These are phyloP conservation scores for Globisporangium lucens DNA, from an alignment of 352 stramenopile genomes.

Conservation along the genomic window DNA sequence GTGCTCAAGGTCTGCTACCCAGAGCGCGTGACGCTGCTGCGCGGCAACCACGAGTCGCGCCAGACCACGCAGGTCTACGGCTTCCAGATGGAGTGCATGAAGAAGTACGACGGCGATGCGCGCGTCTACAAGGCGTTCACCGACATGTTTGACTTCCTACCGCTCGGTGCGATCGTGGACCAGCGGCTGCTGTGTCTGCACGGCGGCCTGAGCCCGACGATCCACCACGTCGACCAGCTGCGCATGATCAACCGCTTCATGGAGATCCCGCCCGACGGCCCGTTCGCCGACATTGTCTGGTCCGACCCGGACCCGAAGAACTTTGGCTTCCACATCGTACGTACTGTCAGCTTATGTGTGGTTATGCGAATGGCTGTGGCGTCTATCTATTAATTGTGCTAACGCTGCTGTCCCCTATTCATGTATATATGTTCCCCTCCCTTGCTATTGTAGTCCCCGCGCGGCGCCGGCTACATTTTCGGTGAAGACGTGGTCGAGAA, in stretches of 20 bases:
- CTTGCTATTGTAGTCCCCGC: conserved; percentile 38
- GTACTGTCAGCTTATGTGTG: background rate
- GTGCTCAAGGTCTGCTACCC: conserved; percentile 89
- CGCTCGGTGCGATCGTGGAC: conserved; percentile 79
- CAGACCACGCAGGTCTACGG: conserved; percentile 80
- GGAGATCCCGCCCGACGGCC: conserved; percentile 74
- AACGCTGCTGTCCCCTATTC: background rate
- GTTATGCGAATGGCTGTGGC: background rate
- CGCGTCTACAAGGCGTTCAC: conserved; percentile 78
- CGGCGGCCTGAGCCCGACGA: conserved; percentile 58
- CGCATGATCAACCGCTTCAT: conserved; percentile 81
- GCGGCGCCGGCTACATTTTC: conserved; percentile 86
- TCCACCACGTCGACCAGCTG: conserved; percentile 92
- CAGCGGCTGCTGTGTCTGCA: conserved; percentile 64
- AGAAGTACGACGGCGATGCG: conserved; percentile 78
- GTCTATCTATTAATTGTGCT: background rate
- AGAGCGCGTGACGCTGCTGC: conserved; percentile 89
- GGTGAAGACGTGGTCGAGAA: conserved; percentile 81
- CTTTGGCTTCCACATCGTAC: conserved; percentile 81
- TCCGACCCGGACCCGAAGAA: conserved; percentile 79
- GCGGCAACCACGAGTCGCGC: conserved; percentile 95
- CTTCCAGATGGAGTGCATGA: conserved; percentile 84
- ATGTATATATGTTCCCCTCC: background rate
- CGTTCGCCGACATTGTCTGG: conserved; percentile 84
- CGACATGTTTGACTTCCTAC: conserved; percentile 77